phyloP scores from a whole-genome alignment of 2,329 filamentous ascomycete genomes.

The Neoscytalidium dimidiatum region DNA sequence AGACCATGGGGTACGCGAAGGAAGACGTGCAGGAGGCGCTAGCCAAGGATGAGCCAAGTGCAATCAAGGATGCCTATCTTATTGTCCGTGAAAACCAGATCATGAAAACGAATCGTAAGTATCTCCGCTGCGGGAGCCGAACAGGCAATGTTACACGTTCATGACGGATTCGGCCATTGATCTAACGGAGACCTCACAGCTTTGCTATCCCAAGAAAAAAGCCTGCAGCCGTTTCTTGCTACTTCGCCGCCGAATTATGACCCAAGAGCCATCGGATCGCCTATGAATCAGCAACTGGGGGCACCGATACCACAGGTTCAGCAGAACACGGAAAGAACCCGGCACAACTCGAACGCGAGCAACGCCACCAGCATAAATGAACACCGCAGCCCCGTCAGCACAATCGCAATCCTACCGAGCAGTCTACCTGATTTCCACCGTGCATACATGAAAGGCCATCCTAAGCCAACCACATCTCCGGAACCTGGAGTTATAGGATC shows the following conservation, averaged over 20 bases:
- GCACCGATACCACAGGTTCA: constrained; percentile 30
- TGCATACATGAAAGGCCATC: constrained; percentile 77
- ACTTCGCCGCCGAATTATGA: constrained; percentile 58
- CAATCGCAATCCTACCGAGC: constrained; percentile 87
- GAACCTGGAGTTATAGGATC: constrained; percentile 48
- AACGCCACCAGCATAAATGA: constrained; percentile 38
- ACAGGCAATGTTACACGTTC: not conserved
- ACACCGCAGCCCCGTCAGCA: constrained; percentile 60
- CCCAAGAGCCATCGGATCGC: constrained; percentile 32
- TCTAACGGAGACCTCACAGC: constrained; percentile 40
- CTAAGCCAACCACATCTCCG: constrained; percentile 32
- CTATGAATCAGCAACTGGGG: constrained; percentile 37
- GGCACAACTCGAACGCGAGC: constrained; percentile 47
- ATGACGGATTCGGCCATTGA: not conserved
- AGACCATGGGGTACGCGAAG: constrained; percentile 96
- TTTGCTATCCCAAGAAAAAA: constrained; percentile 54
- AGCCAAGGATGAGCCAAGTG: constrained; percentile 87
- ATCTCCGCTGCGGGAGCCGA: not conserved
- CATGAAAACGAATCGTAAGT: constrained; percentile 91
- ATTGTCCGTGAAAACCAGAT: constrained; percentile 97
- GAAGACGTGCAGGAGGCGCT: constrained; percentile 94
- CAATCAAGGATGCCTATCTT: constrained; percentile 98
- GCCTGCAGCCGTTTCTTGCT: constrained; percentile 56
- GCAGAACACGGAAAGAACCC: constrained; percentile 39
- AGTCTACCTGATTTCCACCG: constrained; percentile 89